These are phyloP conservation scores for Erigeron canadensis DNA, from an alignment of 129 eudicot species.

Conservation along the genomic window DNA sequence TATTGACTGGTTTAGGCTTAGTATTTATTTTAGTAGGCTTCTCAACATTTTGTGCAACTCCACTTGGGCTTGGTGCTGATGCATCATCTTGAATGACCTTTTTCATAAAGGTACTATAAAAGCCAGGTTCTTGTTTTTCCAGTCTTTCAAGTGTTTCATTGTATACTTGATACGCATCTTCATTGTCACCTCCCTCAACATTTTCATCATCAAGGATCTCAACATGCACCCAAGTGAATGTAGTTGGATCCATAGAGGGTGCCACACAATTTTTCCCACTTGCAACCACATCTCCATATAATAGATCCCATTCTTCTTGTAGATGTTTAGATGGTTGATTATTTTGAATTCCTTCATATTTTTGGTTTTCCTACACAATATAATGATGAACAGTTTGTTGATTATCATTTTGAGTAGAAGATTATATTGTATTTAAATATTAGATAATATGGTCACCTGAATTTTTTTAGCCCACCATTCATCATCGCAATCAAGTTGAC, in stretches of 20 bases:
- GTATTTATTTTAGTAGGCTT: no score
- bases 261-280: background rate
- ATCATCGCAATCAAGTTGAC: background rate
- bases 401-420: background rate
- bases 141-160: background rate
- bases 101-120: background rate
- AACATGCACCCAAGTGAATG: background rate
- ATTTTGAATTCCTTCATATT: background rate
- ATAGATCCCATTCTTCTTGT: slow-evolving; percentile 19
- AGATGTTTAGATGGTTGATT: slow-evolving; percentile 16
- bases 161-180: background rate
- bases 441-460: background rate
- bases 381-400: background rate
- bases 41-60: background rate
- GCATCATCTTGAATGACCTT: background rate
- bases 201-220: background rate
- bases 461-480: slow-evolving; percentile 14
- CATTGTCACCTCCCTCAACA: background rate
- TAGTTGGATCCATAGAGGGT: slow-evolving; percentile 11
- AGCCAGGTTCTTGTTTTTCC: background rate
- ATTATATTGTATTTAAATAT: background rate
- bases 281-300: background rate
- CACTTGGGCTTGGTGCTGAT: slow-evolving; percentile 6
- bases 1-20: no score
- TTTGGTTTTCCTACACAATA: background rate